Conservation (phyloP, 2,329 filamentous ascomycete species). For the Decorospora gaudefroyi region DNA sequence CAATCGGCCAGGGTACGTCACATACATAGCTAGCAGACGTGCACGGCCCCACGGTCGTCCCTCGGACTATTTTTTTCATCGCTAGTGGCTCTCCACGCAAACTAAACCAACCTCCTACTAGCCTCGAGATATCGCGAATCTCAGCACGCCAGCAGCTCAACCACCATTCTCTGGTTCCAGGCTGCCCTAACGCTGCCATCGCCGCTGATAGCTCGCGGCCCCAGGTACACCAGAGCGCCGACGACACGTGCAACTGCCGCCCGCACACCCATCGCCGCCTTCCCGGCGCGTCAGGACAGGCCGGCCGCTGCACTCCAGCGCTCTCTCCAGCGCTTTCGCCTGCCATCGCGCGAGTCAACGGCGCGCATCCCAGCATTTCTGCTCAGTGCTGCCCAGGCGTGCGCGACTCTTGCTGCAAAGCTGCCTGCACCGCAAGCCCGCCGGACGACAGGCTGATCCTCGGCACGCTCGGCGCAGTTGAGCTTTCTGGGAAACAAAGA, state of each 20-base stretch:
- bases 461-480: slow-evolving; percentile 44
- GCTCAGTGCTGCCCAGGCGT: slow-evolving; percentile 4
- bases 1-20: slow-evolving; percentile 30
- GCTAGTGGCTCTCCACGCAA: slow-evolving; percentile 16
- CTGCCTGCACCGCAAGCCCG: slow-evolving; percentile 34
- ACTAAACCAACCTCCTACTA: too few relatives aligned
- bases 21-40: too few relatives aligned
- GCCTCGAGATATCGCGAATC: slow-evolving; percentile 48
- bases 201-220: slow-evolving; percentile 25
- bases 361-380: slow-evolving; percentile 13
- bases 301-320: slow-evolving; percentile 10
- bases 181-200: slow-evolving; percentile 37
- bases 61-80: slow-evolving; percentile 30
- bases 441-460: slow-evolving; percentile 43
- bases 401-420: slow-evolving; percentile 2
- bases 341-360: slow-evolving; percentile 24
- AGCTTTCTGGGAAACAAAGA: slow-evolving; percentile 28
- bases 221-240: slow-evolving; percentile 29
- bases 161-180: slow-evolving; percentile 27
- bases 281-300: slow-evolving; percentile 24
- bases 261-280: slow-evolving; percentile 24
- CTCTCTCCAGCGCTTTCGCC: slow-evolving; percentile 7
- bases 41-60: neutral
- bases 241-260: slow-evolving; percentile 43
- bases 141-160: slow-evolving; percentile 35